Conservation (phyloP, 1,139 yeast genomes). For the Yamadazyma diospyri region DNA sequence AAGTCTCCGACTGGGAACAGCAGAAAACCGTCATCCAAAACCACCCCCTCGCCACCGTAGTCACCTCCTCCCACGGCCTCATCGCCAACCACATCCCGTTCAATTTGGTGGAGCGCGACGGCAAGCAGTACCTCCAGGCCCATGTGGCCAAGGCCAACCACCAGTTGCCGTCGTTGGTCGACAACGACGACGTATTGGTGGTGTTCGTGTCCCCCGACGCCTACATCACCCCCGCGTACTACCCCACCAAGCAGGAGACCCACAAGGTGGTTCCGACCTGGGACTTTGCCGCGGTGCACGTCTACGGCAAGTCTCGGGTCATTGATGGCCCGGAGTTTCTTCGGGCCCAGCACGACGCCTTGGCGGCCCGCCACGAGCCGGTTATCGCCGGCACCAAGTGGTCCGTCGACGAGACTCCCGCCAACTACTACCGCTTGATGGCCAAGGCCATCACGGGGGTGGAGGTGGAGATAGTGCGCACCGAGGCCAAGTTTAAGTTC, state of each 20-base stretch:
- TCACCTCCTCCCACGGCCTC: slow-evolving; percentile 38
- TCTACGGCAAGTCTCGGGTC: slow-evolving; percentile 50
- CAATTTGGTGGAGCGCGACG: slow-evolving; percentile 36
- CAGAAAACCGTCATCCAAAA: slow-evolving; percentile 40
- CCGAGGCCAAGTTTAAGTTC: slow-evolving; percentile 58
- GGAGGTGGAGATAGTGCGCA: slow-evolving; percentile 48
- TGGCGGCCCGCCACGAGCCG: slow-evolving; percentile 50
- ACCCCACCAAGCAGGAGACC: slow-evolving; percentile 53
- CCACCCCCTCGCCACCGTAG: slow-evolving; percentile 53
- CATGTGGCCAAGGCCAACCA: slow-evolving; percentile 58
- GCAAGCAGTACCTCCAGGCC: slow-evolving; percentile 44
- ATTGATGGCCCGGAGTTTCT: slow-evolving; percentile 48
- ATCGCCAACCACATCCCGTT: slow-evolving; percentile 64
- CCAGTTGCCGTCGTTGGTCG: slow-evolving; percentile 45
- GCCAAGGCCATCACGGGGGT: slow-evolving; percentile 60
- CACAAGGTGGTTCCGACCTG: slow-evolving; percentile 71
- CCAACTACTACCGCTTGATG: slow-evolving; percentile 38
- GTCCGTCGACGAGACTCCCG: slow-evolving; percentile 61
- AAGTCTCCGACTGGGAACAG: slow-evolving; percentile 34
- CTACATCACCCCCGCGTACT: slow-evolving; percentile 61
- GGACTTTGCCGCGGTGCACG: slow-evolving; percentile 64
- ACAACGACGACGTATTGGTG: slow-evolving; percentile 43
- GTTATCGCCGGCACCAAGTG: slow-evolving; percentile 35
- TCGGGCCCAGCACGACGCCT: slow-evolving; percentile 39
- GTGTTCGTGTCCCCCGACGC: slow-evolving; percentile 54